phyloP scores from a whole-genome alignment of 2,329 filamentous ascomycete genomes.

The Aspergillus aculeatinus region DNA sequence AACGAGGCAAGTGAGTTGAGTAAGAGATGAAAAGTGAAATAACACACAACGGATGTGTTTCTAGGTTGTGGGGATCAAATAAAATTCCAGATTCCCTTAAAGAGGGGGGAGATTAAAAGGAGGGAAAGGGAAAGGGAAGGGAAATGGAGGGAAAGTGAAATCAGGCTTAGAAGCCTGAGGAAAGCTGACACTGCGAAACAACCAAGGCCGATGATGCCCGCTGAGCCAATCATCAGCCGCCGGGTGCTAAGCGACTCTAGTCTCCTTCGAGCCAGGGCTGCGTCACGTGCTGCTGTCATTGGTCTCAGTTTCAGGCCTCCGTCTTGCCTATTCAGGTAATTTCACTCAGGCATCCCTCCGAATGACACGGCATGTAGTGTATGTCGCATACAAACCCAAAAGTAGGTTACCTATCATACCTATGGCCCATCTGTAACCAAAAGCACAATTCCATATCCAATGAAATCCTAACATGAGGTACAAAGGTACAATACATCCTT shows the following conservation, averaged over 20 bases:
- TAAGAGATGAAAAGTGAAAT: not conserved
- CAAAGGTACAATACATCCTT: not conserved
- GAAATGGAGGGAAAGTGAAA: slow-evolving; percentile 6
- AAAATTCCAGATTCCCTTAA: slow-evolving; percentile 12
- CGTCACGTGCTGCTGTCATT: slow-evolving; percentile 24
- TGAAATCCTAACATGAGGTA: not conserved
- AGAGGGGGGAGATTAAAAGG: slow-evolving; percentile 2
- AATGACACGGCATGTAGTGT: no score
- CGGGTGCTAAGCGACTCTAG: slow-evolving; percentile 20
- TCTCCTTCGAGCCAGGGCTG: not conserved
- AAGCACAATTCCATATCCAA: not conserved
- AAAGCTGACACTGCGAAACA: not conserved
- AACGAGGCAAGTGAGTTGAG: not conserved
- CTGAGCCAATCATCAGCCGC: slow-evolving; percentile 20
- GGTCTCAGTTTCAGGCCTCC: slow-evolving; percentile 3
- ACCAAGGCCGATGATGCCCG: not conserved
- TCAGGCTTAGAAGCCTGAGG: not conserved
- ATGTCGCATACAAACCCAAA: no score
- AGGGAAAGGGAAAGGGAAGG: slow-evolving; percentile 7
- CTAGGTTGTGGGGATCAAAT: not conserved
- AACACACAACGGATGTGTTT: not conserved
- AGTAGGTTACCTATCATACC: not conserved
- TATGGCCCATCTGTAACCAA: not conserved
- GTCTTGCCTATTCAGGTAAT: not conserved
- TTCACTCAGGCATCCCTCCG: not conserved